Evolutionary conservation across 2,329 filamentous ascomycete genomes (phyloP), one percentile per base, ranked within the genome.

Genomic region (Calonectria honghensis): DNA sequence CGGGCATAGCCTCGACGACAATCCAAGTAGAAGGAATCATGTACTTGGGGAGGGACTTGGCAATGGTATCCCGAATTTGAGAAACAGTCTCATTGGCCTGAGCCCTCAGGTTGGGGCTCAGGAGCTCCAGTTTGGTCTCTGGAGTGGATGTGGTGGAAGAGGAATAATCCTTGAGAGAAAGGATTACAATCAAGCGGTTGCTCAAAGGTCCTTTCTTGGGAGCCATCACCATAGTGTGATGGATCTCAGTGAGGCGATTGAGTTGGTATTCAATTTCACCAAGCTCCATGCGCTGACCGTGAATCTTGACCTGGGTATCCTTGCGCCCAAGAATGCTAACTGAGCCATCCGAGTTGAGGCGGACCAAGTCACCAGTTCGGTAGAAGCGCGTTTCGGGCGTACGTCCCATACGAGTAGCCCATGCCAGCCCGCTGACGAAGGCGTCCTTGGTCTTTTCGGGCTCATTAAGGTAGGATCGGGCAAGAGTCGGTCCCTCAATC

Each of bases 241-340:
- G 94, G 85, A 78, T 93, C 79, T 67, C 90, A 83, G 27, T 89
- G 90, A 84, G 91, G 87, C 81, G 93, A 89, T 74, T 68, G 2
- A 78, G 77, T 29, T 91, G 90, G 77, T 89, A 52, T 50, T 83
- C 82, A 4, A 83, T 79, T 68, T 83, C 82, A 3, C 79, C 81
- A 1, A 90, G 84, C 81, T 89, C 92, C 70, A 91, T 85, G 59
- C 90, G 83, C 73, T 88, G 91, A 16, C 92, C 92, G 24, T 77
- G 72, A 1, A 79, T 69, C 11, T 79, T 80, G 52, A 79, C 77
- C 16, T 80, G 78, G 0, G 72, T 51, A 10, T 79, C 90, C 76
- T 90, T 90, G 9, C 91, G 85, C n/a, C 90, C 90, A 45, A 90
- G 76, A 57, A 86, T 89, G 0, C 82, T 72, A 6, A 90, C 78